Evolutionary conservation across 192 early-diverging fungal genomes (phyloP), one percentile per base, ranked within the genome.

Genomic region (Rhizophlyctis rosea): DNA sequence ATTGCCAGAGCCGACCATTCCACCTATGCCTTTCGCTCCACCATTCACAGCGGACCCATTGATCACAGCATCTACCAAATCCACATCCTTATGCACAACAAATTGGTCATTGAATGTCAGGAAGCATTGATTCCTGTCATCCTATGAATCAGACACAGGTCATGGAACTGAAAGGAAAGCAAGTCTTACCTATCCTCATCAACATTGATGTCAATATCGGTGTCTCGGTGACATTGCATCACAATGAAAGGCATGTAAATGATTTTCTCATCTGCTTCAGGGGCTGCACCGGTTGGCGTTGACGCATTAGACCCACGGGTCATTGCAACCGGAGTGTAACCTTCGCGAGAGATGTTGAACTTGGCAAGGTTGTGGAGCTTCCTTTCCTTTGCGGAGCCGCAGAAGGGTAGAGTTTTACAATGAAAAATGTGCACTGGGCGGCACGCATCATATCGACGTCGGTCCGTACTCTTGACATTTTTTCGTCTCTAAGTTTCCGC

Each of bases 11-110:
- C n/a, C n/a, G n/a, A n/a, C n/a, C n/a, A n/a, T n/a, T n/a, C n/a
- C n/a, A n/a, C n/a, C n/a, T n/a, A n/a, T n/a, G n/a, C n/a, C n/a
- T n/a, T n/a, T n/a, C n/a, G n/a, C n/a, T n/a, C n/a, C n/a, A n/a
- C n/a, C n/a, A n/a, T n/a, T n/a, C 74, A 74, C 27, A 80, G 76
- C 53, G 66, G 67, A 23, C 76, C 74, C 44, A 69, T 67, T 53
- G 72, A 78, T 3, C 61, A 62, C 36, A 65, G 27, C 67, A 72
- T 67, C 25, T 14, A 44, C 18, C 39, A 44, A 44, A 44, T 44
- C 39, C 39, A 44, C 39, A 44, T 44, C 39, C 39, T 44, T 44
- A 44, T 44, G 39, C 7, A 44, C 39, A 44, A 18, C 7, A 44
- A 44, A 44, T 44, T 7, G 39, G 39, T 44, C 18, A 18, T 18